Conservation (phyloP, 2,329 filamentous ascomycete species). For the Cladosporium sp. region DNA sequence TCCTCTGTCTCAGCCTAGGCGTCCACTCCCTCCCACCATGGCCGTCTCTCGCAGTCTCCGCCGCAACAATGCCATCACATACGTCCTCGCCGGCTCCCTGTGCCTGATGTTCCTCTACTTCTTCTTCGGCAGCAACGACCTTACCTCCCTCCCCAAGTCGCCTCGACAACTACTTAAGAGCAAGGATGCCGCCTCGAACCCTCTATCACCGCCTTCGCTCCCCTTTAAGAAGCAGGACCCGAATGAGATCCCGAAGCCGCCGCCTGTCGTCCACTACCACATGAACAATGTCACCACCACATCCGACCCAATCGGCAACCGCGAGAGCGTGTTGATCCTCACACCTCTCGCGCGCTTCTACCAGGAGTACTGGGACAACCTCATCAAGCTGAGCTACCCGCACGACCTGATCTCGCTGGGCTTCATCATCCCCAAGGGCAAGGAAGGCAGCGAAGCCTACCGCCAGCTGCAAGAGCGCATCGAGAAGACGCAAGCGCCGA, state of each 20-base stretch:
- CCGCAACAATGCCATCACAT: conserved; percentile 75
- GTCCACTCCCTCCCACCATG: conserved; percentile 46
- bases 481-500: conserved; percentile 79
- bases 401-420: conserved; percentile 93
- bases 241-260: conserved; percentile 63
- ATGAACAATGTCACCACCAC: conserved; percentile 93
- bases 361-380: conserved; percentile 91
- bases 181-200: conserved; percentile 64
- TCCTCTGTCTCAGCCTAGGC: neutral
- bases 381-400: conserved; percentile 80
- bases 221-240: conserved; percentile 68
- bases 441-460: conserved; percentile 87
- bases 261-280: conserved; percentile 88
- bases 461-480: conserved; percentile 81
- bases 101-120: conserved; percentile 61
- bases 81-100: conserved; percentile 70
- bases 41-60: conserved; percentile 68
- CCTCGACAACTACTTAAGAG: conserved; percentile 53
- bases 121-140: conserved; percentile 63
- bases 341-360: conserved; percentile 95
- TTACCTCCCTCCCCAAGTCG: conserved; percentile 54
- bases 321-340: conserved; percentile 85
- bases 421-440: conserved; percentile 91
- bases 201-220: conserved; percentile 72
- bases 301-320: conserved; percentile 70